Conservation (phyloP, 2,329 filamentous ascomycete species). For the Geosmithia flava region DNA sequence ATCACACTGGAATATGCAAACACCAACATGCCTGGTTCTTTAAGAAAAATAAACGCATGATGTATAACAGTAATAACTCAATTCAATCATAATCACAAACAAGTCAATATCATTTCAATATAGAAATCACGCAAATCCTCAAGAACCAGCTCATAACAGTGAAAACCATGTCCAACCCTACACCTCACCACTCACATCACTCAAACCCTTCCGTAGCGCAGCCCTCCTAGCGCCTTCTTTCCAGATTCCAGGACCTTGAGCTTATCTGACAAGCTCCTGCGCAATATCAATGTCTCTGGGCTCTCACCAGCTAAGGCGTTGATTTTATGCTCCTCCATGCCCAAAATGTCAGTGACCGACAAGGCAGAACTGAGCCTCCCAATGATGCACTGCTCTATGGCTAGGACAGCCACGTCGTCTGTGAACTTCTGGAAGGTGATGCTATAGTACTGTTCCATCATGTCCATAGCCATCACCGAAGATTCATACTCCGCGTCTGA, state of each 20-base stretch:
- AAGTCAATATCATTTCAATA: too few species aligned
- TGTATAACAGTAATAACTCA: too few species aligned
- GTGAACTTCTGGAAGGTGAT: conserved; percentile 17
- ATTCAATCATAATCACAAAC: too few species aligned
- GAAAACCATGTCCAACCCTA: too few species aligned
- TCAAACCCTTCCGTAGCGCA: neutral
- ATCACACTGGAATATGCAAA: too few species aligned
- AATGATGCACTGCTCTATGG: conserved; percentile 18
- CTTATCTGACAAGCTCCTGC: neutral
- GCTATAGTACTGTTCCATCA: conserved; percentile 25
- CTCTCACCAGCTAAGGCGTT: conserved; percentile 2
- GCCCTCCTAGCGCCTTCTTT: neutral
- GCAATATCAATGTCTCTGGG: neutral
- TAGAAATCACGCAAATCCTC: too few species aligned
- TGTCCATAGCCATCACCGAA: conserved; percentile 17
- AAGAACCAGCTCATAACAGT: too few species aligned
- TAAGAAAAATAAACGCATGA: too few species aligned
- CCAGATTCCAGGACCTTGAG: neutral
- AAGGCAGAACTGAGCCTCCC: conserved; percentile 11
- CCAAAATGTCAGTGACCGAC: conserved; percentile 5
- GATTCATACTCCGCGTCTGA: conserved; percentile 17
- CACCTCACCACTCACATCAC: too few species aligned
- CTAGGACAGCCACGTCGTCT: conserved; percentile 17
- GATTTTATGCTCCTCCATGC: conserved; percentile 6
- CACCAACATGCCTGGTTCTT: too few species aligned